Base-by-base conservation (phyloP, 1,284 basidiomycete species). In the Mrakiaceae sp. region DNA sequence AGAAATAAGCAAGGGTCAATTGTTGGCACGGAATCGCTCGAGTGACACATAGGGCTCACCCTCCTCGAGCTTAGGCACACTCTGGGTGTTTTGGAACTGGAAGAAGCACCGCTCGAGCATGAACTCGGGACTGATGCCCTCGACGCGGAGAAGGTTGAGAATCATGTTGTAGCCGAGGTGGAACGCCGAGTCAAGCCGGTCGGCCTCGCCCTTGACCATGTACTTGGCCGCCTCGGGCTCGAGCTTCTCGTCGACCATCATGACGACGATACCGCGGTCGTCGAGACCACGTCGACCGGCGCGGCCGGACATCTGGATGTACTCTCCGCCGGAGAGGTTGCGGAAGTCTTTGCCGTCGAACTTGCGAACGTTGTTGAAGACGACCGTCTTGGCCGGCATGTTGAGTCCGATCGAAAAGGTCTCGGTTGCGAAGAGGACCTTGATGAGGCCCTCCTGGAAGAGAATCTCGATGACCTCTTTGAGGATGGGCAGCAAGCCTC, bases 101-200 rank as follows among this genome's bases (percentile, higher is more conserved):
- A 88, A 92, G 81, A 99, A 99, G 78, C 92, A 98, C 57, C 90
- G 81, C 76, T 97, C 90, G 16, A 99, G 82, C 96, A 99, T 98
- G 76, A 84, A 98, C 78, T 99, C 96, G 3, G 96, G 96, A 71
- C 90, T 97, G 70, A 99, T 87, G 3, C 95, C 95, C 77, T 99
- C 96, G 39, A 99, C 95, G 71, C 97, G 88, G 87, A 99, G 96
- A 70, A 99, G 78, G 77, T 98, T 99, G 71, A 99, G 81, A 44
- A 99, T 84, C 96, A 98, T 98, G 76, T 99, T 99, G 78, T 99
- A 99, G 10, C 96, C 95, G 7, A 99, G 80, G 77, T 98, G 94
- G 81, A 99, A 99, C 4, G 96, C 96, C 16, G 94, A 98, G 77
- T 99, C 93, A 67, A 99, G 80, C 51, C 95, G 82, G 76, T 98